Evolutionary conservation across 225 moss, liverwort and hornwort species (phyloP).

Genomic region (Polytrichum commune): DNA sequence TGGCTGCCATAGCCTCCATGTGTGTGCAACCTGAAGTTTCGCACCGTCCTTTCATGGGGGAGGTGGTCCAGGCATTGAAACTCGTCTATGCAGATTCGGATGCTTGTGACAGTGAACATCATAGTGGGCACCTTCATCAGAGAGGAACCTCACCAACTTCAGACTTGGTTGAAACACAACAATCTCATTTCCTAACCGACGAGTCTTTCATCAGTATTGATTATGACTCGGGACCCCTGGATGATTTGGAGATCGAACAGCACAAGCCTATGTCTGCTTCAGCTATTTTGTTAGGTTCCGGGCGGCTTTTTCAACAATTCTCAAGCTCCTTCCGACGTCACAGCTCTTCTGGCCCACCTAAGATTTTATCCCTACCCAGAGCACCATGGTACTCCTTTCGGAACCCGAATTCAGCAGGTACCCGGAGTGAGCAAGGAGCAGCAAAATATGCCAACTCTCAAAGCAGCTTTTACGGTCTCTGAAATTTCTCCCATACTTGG

Average conservation of each 20-base stretch:
- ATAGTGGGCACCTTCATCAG: constrained; percentile 8
- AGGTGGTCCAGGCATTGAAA: constrained; percentile 83
- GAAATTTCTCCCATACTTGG: not conserved
- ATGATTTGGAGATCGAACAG: constrained; percentile 45
- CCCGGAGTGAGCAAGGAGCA: constrained; percentile 50
- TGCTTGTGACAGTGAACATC: constrained; percentile 24
- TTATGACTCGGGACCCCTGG: constrained; percentile 51
- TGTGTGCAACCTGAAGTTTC: constrained; percentile 87
- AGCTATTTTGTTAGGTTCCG: constrained; percentile 47
- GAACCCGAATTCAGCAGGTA: constrained; percentile 28
- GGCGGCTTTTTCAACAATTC: constrained; percentile 47
- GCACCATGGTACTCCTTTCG: constrained; percentile 50
- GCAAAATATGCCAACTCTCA: constrained; percentile 36
- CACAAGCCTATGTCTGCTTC: constrained; percentile 60
- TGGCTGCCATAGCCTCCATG: constrained; percentile 74
- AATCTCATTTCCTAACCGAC: constrained; percentile 27
- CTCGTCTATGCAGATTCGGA: constrained; percentile 57
- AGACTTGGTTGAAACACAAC: constrained; percentile 22
- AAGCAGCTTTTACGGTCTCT: constrained; percentile 51
- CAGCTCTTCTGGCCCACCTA: constrained; percentile 62
- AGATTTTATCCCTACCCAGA: constrained; percentile 38
- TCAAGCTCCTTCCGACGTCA: constrained; percentile 62
- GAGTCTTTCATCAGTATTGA: constrained; percentile 41
- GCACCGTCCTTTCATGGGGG: constrained; percentile 84
- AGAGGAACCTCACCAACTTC: constrained; percentile 33